Evolutionary conservation across 208 protist species (phyloP).

Genomic region (Borovskyia barvae): DNA sequence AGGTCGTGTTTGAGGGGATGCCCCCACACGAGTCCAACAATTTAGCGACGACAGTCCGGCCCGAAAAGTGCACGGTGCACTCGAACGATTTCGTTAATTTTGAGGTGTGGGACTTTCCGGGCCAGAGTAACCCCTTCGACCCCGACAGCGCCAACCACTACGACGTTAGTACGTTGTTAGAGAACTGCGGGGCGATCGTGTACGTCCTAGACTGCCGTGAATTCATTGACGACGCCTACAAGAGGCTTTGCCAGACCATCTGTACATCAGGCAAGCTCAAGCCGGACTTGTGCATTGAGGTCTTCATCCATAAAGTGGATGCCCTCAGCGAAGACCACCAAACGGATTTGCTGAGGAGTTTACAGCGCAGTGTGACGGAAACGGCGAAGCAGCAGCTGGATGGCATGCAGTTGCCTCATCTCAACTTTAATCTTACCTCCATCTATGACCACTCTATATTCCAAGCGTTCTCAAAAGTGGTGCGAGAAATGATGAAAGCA

Average conservation of each 20-base stretch:
- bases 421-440: constrained; percentile 90
- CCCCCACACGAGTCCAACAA: constrained; percentile 81
- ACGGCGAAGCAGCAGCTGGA: constrained; percentile 80
- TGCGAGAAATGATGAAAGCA: constrained; percentile 80
- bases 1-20: constrained; percentile 90
- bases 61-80: constrained; percentile 72
- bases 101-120: constrained; percentile 91
- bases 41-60: constrained; percentile 79
- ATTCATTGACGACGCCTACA: constrained; percentile 75
- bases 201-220: constrained; percentile 89
- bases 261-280: constrained; percentile 73
- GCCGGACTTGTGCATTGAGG: constrained; percentile 77
- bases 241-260: constrained; percentile 78
- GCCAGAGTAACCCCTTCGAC: constrained; percentile 85
- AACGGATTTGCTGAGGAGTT: constrained; percentile 67
- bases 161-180: constrained; percentile 64
- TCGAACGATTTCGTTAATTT: constrained; percentile 90
- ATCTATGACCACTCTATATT: constrained; percentile 92
- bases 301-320: constrained; percentile 92
- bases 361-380: constrained; percentile 80
- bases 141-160: constrained; percentile 50
- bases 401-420: constrained; percentile 42
- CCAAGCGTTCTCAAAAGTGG: constrained; percentile 87
- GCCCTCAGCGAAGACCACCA: constrained; percentile 86
- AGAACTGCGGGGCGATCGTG: constrained; percentile 88